These are phyloP conservation scores for Setaria italica DNA, from an alignment of 202 grass and related monocot genomes.

Conservation along the genomic window DNA sequence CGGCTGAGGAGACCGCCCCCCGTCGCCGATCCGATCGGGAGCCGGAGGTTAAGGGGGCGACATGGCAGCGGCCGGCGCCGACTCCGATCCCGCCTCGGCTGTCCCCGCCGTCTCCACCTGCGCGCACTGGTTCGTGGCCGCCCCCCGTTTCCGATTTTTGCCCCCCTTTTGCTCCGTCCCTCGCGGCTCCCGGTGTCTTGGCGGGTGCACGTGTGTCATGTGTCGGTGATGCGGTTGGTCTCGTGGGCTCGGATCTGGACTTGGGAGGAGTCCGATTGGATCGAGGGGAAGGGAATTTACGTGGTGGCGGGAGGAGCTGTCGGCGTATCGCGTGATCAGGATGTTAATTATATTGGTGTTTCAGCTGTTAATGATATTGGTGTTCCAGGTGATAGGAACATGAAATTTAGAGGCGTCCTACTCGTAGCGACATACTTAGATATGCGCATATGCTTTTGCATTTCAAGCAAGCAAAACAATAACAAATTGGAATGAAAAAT, in stretches of 20 bases:
- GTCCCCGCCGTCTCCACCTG: constrained; percentile 55
- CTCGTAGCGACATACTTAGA: neutral
- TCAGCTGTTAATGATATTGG: neutral
- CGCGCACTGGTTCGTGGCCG: constrained; percentile 62
- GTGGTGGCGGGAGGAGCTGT: neutral
- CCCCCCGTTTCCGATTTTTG: neutral
- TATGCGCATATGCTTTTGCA: neutral
- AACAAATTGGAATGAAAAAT: neutral
- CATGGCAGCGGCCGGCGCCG: constrained; percentile 49
- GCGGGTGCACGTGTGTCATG: neutral
- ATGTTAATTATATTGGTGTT: neutral
- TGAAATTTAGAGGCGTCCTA: neutral
- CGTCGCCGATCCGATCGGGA: constrained; percentile 26
- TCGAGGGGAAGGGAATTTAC: neutral
- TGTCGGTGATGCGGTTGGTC: constrained; percentile 19
- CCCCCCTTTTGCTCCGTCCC: neutral
- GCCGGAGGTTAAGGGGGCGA: neutral
- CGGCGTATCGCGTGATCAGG: neutral
- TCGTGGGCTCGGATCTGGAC: constrained; percentile 46
- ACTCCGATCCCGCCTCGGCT: constrained; percentile 30
- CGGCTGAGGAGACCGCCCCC: neutral
- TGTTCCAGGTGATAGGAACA: neutral
- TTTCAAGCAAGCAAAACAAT: neutral
- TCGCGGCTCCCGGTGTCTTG: neutral
- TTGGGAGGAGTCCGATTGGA: neutral